A percentile compares a stretch with the other conserved stretches of the same genome.
These are phyloP conservation scores for Mimosa bimucronata DNA, from an alignment of 306 rosid genomes.

Conservation along the genomic window DNA sequence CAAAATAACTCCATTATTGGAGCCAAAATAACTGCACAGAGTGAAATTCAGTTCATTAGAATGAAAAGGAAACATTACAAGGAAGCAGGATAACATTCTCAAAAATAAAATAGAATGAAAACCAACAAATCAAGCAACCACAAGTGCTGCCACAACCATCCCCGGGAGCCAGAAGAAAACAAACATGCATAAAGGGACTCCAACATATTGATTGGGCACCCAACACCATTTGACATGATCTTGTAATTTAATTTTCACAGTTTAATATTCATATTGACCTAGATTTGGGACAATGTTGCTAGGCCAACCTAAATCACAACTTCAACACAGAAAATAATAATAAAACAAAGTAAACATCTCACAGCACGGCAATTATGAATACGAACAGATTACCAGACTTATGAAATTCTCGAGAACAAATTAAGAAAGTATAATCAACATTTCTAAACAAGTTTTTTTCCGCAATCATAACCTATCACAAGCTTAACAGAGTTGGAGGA, in stretches of 20 bases:
- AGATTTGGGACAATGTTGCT: constrained; percentile 18
- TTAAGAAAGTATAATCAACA: not conserved
- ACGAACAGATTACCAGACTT: constrained; percentile 29
- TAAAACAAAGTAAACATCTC: constrained; percentile 7
- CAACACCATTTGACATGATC: not conserved
- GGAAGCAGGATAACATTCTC: not conserved
- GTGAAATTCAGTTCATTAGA: not conserved
- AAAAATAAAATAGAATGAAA: not conserved
- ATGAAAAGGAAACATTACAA: not conserved
- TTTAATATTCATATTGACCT: constrained; percentile 1
- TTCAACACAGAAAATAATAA: constrained; percentile 1
- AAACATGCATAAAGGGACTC: not conserved
- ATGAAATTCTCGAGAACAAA: constrained; percentile 1
- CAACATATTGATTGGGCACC: constrained; percentile 18
- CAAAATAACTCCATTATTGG: not conserved
- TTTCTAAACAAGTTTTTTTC: constrained; percentile 21
- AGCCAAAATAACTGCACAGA: not conserved
- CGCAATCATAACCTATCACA: constrained; percentile 25
- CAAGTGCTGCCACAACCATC: not conserved
- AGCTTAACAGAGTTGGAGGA: constrained; percentile 23
- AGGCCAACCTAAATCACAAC: not conserved
- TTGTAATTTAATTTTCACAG: constrained; percentile 13
- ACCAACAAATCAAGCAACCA: not conserved
- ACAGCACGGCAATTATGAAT: not conserved
- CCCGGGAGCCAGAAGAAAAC: not conserved